Base-by-base conservation (phyloP, 2,329 filamentous ascomycete species). In the Leptographium procerum region DNA sequence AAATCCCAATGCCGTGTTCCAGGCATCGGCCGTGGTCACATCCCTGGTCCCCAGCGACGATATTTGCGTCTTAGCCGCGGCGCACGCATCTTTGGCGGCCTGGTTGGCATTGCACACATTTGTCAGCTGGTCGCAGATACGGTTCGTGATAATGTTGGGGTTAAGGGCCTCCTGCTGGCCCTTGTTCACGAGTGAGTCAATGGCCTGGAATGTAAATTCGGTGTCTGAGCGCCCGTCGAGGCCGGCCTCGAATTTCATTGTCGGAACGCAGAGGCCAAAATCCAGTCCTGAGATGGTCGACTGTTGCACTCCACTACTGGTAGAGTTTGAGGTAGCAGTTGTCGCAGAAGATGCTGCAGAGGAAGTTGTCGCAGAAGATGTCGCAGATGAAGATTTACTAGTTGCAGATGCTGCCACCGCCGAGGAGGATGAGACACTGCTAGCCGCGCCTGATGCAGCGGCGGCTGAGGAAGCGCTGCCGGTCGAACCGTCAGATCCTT, bases 121-220 rank as follows among this genome's bases (percentile, higher is more conserved):
- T 66, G 71, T 77, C 60, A 88, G 77, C 73, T 87, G 83, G 70
- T 88, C 84, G 70, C 82, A 84, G 69, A 88, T 83, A 61, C 83
- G 80, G 77, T 86, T 87, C 68, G 83, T 86, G 75, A 88, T 88
- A 75, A 88, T 88, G 73, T 82, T 81, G 58, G 84, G 84, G 79
- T 88, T 87, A 52, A 87, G 75, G 11, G 84, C 84, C 67, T 87
- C 85, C 65, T 83, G 71, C 70, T 88, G 84, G 56, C 80, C 80
- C 66, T 82, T 73, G 62, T 81, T 78, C 59, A 86, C 78, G 24
- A 80, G 71, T 9, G 81, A 72, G 67, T 88, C 85, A 52, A 78
- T 78, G 55, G 86, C 79, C 69, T 85, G 82, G 79, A 88, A 88
- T 55, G 85, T 86, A 70, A 79, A 83, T 69, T 86, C 84, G 58